These are phyloP conservation scores for Chaetomiaceae sp. DNA, from an alignment of 2,329 filamentous ascomycete genomes.

Conservation along the genomic window DNA sequence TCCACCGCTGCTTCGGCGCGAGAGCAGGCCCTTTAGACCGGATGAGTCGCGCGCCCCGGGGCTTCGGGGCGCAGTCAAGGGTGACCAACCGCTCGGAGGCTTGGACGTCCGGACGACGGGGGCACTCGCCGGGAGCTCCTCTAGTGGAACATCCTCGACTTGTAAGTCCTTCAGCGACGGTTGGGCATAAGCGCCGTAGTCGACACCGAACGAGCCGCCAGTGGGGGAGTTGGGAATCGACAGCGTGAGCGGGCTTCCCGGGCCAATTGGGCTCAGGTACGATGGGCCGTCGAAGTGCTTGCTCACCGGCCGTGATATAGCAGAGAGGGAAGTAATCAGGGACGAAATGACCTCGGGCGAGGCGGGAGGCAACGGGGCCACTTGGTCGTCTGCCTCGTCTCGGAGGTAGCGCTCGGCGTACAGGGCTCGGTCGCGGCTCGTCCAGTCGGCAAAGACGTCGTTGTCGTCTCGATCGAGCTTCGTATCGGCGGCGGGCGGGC, in stretches of 20 bases:
- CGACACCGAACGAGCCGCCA: slow-evolving; percentile 59
- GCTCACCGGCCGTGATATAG: slow-evolving; percentile 61
- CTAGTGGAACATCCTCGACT: slow-evolving; percentile 44
- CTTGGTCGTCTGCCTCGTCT: slow-evolving; percentile 19
- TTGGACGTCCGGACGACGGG: slow-evolving; percentile 78
- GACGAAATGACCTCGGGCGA: slow-evolving; percentile 66
- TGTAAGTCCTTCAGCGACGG: slow-evolving; percentile 44
- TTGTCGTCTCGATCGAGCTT: slow-evolving; percentile 17
- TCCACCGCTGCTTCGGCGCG: slow-evolving; percentile 36
- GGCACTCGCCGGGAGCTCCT: slow-evolving; percentile 56
- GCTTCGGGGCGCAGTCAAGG: slow-evolving; percentile 56
- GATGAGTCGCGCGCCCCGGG: slow-evolving; percentile 33
- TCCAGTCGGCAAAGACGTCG: slow-evolving; percentile 24
- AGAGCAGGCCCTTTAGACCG: slow-evolving; percentile 55
- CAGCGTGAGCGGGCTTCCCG: slow-evolving; percentile 23
- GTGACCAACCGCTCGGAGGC: slow-evolving; percentile 68
- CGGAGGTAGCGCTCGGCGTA: slow-evolving; percentile 20
- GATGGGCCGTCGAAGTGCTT: slow-evolving; percentile 58
- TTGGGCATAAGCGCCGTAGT: slow-evolving; percentile 61
- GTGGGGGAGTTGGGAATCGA: slow-evolving; percentile 36
- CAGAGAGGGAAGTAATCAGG: slow-evolving; percentile 63
- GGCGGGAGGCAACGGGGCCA: slow-evolving; percentile 34
- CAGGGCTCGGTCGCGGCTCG: slow-evolving; percentile 18
- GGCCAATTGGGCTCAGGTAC: slow-evolving; percentile 21
- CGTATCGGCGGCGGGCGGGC: slow-evolving; percentile 12